Conservation (phyloP, 345 rosid species). For the Toxicodendron radicans region DNA sequence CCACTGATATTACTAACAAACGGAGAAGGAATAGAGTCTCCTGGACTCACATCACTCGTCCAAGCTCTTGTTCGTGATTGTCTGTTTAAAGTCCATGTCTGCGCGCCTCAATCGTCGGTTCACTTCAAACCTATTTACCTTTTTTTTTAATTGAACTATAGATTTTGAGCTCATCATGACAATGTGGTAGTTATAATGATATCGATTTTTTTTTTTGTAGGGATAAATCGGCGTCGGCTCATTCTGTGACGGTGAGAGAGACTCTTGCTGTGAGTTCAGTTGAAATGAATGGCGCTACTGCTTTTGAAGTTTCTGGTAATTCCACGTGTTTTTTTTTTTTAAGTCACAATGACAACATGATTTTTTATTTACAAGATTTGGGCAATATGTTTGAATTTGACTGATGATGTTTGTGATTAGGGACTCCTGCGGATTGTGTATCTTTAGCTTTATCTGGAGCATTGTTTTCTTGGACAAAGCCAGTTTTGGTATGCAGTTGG, state of each 20-base stretch:
- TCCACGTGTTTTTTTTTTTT: neutral
- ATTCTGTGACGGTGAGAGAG: conserved; percentile 56
- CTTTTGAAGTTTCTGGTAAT: conserved; percentile 61
- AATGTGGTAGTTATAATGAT: neutral
- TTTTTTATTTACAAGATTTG: neutral
- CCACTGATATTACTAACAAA: conserved; percentile 32
- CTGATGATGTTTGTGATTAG: conserved; percentile 26
- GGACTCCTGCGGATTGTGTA: conserved; percentile 54
- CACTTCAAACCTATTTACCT: neutral
- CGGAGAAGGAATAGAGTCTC: conserved; percentile 43
- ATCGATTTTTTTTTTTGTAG: conserved; percentile 27
- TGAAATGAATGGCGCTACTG: conserved; percentile 52
- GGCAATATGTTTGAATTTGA: neutral
- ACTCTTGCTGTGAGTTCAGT: conserved; percentile 50
- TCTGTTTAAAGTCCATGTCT: conserved; percentile 32
- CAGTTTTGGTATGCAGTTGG: conserved; percentile 36
- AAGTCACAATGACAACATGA: neutral
- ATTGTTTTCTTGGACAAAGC: conserved; percentile 48
- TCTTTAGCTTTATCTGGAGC: conserved; percentile 53
- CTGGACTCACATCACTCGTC: conserved; percentile 36
- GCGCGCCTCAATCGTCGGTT: conserved; percentile 46
- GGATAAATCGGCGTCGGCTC: conserved; percentile 54
- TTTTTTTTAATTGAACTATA: neutral
- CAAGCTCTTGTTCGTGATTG: conserved; percentile 28
- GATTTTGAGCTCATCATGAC: neutral